Evolutionary conservation across 2,329 filamentous ascomycete genomes (phyloP).

Genomic region (Calcarisporium arbuscula): DNA sequence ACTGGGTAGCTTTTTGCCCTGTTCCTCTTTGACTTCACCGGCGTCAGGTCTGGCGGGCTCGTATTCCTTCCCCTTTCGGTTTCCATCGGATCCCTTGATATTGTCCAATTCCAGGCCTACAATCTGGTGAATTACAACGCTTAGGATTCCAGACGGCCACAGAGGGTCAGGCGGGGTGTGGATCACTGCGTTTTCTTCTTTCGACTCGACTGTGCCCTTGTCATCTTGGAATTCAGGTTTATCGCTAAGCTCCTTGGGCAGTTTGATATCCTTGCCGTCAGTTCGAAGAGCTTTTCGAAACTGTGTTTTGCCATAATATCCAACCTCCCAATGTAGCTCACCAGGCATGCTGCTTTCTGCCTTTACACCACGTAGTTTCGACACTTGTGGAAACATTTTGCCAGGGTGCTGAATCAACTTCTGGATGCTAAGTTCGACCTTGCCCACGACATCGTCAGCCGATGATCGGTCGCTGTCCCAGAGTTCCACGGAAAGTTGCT

Average conservation of each 20-base stretch:
- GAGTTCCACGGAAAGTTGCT: constrained; percentile 86
- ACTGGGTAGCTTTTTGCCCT: constrained; percentile 72
- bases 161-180: constrained; percentile 93
- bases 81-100: constrained; percentile 76
- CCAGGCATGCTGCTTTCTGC: constrained; percentile 86
- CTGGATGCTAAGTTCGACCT: constrained; percentile 87
- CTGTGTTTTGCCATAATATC: constrained; percentile 86
- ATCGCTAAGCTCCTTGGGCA: constrained; percentile 68
- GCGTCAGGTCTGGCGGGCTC: constrained; percentile 77
- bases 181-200: constrained; percentile 74
- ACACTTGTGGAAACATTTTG: constrained; percentile 85
- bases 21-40: constrained; percentile 82
- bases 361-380: constrained; percentile 75
- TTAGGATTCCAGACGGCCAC: constrained; percentile 87
- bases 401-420: constrained; percentile 90
- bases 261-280: constrained; percentile 73
- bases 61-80: constrained; percentile 77
- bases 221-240: constrained; percentile 78
- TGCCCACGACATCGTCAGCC: constrained; percentile 91
- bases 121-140: constrained; percentile 85
- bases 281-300: constrained; percentile 80
- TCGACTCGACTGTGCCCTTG: constrained; percentile 64
- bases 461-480: constrained; percentile 95
- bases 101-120: constrained; percentile 91
- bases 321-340: constrained; percentile 91